Evolutionary conservation across 2,329 filamentous ascomycete genomes (phyloP), one percentile per base, ranked within the genome.

Genomic region (Nothophoma quercina): DNA sequence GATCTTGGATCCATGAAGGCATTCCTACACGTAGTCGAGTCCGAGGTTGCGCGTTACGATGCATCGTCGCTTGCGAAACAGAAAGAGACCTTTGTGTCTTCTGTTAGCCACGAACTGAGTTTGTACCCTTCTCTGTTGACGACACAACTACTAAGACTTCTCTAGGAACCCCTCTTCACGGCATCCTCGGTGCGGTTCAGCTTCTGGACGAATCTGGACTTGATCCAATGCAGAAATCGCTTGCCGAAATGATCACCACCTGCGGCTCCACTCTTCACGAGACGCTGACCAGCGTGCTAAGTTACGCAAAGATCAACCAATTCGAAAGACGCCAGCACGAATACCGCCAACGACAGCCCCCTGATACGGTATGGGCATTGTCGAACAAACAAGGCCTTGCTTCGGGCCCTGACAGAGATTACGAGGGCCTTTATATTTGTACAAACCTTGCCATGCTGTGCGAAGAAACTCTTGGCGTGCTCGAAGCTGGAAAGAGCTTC

Each of bases 191-290:
- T 1, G 79, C 77, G 18, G 74, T 75, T 1, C 80, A 83, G 54
- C 71, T 82, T 9, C 58, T 83, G 1, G 66, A 73, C 4, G 77
- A 78, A 7, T 79, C 76, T 10, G 0, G 60, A 68, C 8, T 64
- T 75, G 1, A 70, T 75, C 35, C 51, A 10, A 45, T 64, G 72
- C 3, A 73, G 74, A n/a, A 78, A 21, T 75, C 75, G 4, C 69
- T 82, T 32, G 68, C 81, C 0, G 75, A 71, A 2, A 80, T 77
- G 45, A 73, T 82, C 9, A 76, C 79, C 21, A 75, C 71, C 1
- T 83, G 79, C 26, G 79, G 78, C 1, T 64, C 75, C 8, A 82
- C 79, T 2, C 62, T 82, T 8, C 57, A 82, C n/a, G 79, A 81
- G 30, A 71, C 64, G 8, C 62, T 71, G 21, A 57, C 69, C 8